Evolutionary conservation across 371 early-diverging fungal species (phyloP).

Genomic region (Rhizopus microsporus): DNA sequence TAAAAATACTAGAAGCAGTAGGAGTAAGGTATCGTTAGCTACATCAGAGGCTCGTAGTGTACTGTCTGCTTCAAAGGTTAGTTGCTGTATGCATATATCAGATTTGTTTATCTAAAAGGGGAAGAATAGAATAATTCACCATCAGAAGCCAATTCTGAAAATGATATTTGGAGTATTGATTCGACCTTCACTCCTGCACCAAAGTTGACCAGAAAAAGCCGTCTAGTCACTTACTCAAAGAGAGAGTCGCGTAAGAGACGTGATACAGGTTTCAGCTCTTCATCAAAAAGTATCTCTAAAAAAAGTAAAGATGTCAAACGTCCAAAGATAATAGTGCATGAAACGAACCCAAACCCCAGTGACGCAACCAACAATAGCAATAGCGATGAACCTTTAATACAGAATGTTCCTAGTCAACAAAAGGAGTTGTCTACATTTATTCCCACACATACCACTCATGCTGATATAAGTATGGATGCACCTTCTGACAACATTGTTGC

Average conservation of each 20-base stretch:
- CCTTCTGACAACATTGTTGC: too few relatives aligned
- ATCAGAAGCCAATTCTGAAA: background rate
- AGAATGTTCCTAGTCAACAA: too few relatives aligned
- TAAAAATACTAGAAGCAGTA: background rate
- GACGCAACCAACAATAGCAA: background rate
- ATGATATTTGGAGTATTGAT: conserved; percentile 26
- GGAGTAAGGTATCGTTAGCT: conserved; percentile 2
- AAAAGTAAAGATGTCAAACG: background rate
- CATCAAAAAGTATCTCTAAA: background rate
- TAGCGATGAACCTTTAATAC: too few relatives aligned
- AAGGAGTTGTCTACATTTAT: too few relatives aligned
- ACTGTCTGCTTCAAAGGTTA: conserved; percentile 1
- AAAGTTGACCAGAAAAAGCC: background rate
- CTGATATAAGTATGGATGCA: too few relatives aligned
- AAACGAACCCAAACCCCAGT: background rate
- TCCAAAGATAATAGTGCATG: background rate
- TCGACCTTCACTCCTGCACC: conserved; percentile 6
- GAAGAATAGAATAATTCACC: background rate
- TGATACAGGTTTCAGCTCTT: background rate
- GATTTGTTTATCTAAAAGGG: background rate
- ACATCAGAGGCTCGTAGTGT: background rate
- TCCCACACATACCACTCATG: too few relatives aligned
- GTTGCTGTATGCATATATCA: too few relatives aligned
- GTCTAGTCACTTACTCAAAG: conserved; percentile 5
- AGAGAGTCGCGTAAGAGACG: conserved; percentile 1